Conservation (phyloP, 805 yeast species). For the Wickerhamomyces bisporus region DNA sequence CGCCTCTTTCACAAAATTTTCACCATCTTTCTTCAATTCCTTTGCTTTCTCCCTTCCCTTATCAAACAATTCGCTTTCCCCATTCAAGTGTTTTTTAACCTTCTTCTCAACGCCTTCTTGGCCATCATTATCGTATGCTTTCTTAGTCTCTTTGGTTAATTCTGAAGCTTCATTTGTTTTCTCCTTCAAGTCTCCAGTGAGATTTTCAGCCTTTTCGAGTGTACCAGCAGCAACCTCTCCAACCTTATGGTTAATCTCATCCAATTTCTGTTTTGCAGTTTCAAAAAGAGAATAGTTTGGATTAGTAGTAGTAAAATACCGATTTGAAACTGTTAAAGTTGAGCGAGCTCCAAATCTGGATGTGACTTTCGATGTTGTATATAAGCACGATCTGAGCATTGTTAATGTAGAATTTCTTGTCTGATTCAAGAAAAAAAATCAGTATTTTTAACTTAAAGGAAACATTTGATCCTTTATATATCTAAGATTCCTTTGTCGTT, state of each 20-base stretch:
- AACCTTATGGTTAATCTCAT: constrained; percentile 19
- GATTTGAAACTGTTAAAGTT: too few relatives aligned
- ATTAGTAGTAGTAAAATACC: too few relatives aligned
- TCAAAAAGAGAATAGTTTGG: constrained; percentile 13
- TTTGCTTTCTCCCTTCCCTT: background rate
- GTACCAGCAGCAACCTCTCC: constrained; percentile 22
- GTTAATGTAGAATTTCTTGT: too few relatives aligned
- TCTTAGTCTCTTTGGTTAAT: constrained; percentile 3
- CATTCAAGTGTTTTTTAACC: too few relatives aligned
- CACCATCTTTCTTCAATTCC: background rate
- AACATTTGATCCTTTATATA: too few relatives aligned
- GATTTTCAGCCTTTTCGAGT: constrained; percentile 15
- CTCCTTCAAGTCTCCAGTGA: constrained; percentile 9
- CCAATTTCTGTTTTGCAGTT: constrained; percentile 17
- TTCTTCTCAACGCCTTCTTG: constrained; percentile 4
- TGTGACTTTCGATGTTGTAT: too few relatives aligned
- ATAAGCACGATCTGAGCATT: too few relatives aligned
- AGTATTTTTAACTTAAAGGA: too few relatives aligned
- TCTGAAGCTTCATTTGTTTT: constrained; percentile 1
- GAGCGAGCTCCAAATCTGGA: too few relatives aligned
- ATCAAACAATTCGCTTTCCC: too few relatives aligned
- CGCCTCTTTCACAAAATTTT: constrained; percentile 4
- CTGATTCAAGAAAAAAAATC: too few relatives aligned
- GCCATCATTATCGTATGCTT: background rate
- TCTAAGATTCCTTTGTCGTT: too few relatives aligned